A percentile compares a stretch with the other conserved stretches of the same genome.
Evolutionary conservation across 345 rosid genomes (phyloP).

Genomic region (Euphorbia lathyris): DNA sequence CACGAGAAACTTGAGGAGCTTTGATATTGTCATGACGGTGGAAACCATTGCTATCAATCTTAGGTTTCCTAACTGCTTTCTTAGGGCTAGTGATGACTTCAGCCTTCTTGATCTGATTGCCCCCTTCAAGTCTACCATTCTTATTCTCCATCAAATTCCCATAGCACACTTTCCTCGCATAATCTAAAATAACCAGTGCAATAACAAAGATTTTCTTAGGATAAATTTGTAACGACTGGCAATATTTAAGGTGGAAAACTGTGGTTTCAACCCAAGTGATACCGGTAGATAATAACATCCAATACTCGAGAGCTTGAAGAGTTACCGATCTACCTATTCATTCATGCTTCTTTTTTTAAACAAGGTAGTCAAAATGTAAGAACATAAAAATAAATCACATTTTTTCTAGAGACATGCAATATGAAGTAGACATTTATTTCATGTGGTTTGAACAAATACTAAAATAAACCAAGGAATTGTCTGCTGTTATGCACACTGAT

Average conservation of each 20-base stretch:
- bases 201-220: too few relatives aligned
- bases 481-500: background rate
- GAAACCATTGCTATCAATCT: conserved; percentile 28
- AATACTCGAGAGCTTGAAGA: background rate
- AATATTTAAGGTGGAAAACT: background rate
- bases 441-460: background rate
- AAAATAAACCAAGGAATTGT: background rate
- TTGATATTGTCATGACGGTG: conserved; percentile 34
- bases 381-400: background rate
- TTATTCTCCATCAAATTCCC: conserved; percentile 36
- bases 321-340: too few relatives aligned
- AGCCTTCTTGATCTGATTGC: conserved; percentile 37
- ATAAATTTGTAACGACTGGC: background rate
- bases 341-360: background rate
- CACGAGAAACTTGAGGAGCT: conserved; percentile 34
- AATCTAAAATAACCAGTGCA: conserved; percentile 40
- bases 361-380: background rate
- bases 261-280: background rate
- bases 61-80: conserved; percentile 27
- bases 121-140: conserved; percentile 41
- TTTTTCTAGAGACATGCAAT: background rate
- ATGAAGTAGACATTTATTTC: background rate
- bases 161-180: conserved; percentile 49
- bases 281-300: background rate
- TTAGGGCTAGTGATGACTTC: conserved; percentile 33